Percentiles rank a stretch among this genome's conserved stretches.
Evolutionary conservation across 331 rosid species (phyloP).

Genomic region (Prunus yedoensis): DNA sequence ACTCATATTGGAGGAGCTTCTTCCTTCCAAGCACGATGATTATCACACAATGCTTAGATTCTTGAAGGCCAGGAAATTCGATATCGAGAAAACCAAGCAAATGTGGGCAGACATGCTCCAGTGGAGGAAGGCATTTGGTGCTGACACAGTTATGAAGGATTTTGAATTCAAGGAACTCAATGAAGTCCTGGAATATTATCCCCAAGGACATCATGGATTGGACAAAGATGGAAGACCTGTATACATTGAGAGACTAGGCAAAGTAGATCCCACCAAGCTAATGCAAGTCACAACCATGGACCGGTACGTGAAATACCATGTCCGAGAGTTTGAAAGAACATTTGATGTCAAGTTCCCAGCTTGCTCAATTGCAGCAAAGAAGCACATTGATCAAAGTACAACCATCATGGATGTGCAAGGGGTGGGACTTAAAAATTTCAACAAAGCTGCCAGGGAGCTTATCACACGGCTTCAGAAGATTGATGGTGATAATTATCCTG

Average conservation of each 20-base stretch:
- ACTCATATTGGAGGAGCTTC: conserved; percentile 11
- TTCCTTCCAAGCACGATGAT: conserved; percentile 10
- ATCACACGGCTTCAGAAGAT: conserved; percentile 5
- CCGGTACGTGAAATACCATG: conserved; percentile 4
- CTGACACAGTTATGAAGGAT: neutral
- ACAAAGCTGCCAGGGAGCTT: conserved; percentile 14
- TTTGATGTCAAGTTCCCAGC: too few species aligned
- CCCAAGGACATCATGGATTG: conserved; percentile 12
- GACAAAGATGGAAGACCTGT: conserved; percentile 16
- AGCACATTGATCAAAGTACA: neutral
- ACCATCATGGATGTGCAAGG: conserved; percentile 11
- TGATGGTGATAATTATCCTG: conserved; percentile 11
- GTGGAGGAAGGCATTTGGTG: conserved; percentile 11
- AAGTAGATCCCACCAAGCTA: conserved; percentile 4
- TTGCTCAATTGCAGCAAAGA: too few species aligned
- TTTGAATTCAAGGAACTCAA: conserved; percentile 3
- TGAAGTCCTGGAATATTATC: conserved; percentile 2
- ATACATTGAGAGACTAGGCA: conserved; percentile 11
- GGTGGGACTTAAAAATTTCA: conserved; percentile 7
- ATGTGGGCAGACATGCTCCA: conserved; percentile 11
- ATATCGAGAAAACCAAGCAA: conserved; percentile 12
- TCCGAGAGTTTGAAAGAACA: too few species aligned
- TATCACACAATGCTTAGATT: conserved; percentile 11
- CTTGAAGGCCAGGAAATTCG: conserved; percentile 8
- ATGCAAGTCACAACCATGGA: conserved; percentile 17